phyloP scores from a whole-genome alignment of 139 green algal genomes.

The Volvox reticuliferus region DNA sequence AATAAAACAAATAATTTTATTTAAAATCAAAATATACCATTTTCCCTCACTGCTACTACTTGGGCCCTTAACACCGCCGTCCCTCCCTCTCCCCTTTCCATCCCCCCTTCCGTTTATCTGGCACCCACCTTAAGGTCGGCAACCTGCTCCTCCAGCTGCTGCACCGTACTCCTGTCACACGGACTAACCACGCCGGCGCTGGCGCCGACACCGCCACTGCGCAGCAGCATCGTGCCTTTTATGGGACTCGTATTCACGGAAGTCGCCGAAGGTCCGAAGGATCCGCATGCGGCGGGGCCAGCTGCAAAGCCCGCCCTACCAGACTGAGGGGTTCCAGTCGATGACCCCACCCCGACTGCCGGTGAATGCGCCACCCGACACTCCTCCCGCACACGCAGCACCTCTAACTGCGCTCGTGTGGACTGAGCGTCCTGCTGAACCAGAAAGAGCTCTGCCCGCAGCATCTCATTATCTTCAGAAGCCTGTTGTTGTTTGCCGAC shows the following conservation, averaged over 20 bases:
- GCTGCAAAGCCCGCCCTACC: neutral
- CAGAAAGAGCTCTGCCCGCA: conserved; percentile 37
- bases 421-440: conserved; percentile 13
- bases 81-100: too few species aligned
- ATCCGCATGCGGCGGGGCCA: neutral
- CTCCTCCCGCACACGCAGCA: conserved; percentile 4
- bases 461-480: conserved; percentile 22
- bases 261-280: neutral
- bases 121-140: conserved; percentile 25
- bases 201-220: too few species aligned
- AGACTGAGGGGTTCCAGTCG: neutral
- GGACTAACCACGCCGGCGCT: too few species aligned
- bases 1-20: too few species aligned
- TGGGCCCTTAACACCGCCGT: too few species aligned
- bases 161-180: neutral
- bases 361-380: neutral
- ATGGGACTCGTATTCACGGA: neutral
- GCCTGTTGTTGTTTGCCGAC: neutral
- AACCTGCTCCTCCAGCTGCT: conserved; percentile 5
- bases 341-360: neutral
- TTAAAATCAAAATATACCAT: too few species aligned
- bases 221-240: neutral
- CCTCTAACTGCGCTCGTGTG: conserved; percentile 13
- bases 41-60: too few species aligned
- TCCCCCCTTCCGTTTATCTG: too few species aligned